Percentiles rank a stretch among this genome's conserved stretches.
phyloP scores from a whole-genome alignment of 2,329 filamentous ascomycete genomes.

The Talaromyces sp. region DNA sequence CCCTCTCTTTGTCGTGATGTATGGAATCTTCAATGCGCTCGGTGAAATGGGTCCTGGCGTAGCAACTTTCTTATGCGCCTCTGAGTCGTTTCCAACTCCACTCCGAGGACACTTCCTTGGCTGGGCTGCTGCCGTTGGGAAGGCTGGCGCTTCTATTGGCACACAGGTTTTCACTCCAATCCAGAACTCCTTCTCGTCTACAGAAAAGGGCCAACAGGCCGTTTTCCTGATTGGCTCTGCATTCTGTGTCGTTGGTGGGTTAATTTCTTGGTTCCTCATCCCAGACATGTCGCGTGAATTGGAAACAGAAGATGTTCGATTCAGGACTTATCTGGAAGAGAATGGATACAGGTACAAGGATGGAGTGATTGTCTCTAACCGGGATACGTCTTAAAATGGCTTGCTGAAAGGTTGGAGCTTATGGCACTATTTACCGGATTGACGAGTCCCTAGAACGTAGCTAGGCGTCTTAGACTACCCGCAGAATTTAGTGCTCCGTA shows the following conservation, averaged over 20 bases:
- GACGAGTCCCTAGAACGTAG: background rate
- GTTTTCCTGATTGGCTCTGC: conserved; percentile 53
- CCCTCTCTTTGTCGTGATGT: conserved; percentile 52
- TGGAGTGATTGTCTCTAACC: background rate
- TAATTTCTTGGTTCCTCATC: conserved; percentile 48
- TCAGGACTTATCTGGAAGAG: conserved; percentile 44
- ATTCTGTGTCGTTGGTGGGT: conserved; percentile 48
- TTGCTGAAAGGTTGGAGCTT: background rate
- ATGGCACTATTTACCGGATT: too few relatives aligned
- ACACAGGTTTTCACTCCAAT: conserved; percentile 54
- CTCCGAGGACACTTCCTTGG: conserved; percentile 52
- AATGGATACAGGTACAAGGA: conserved; percentile 36
- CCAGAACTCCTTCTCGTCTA: conserved; percentile 37
- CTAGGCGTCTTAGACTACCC: background rate
- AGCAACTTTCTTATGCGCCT: conserved; percentile 36
- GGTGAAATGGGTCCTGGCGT: conserved; percentile 53
- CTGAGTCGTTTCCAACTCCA: conserved; percentile 51
- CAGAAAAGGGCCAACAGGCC: conserved; percentile 46
- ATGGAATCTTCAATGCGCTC: conserved; percentile 50
- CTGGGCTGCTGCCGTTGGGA: conserved; percentile 48
- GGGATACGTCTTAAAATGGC: background rate
- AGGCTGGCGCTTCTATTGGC: conserved; percentile 52
- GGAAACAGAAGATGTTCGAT: conserved; percentile 46
- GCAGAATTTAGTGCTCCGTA: background rate
- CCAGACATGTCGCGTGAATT: conserved; percentile 43